Base-by-base conservation (phyloP, 164 flowering plant genomes). In the Pachysandra terminalis region DNA sequence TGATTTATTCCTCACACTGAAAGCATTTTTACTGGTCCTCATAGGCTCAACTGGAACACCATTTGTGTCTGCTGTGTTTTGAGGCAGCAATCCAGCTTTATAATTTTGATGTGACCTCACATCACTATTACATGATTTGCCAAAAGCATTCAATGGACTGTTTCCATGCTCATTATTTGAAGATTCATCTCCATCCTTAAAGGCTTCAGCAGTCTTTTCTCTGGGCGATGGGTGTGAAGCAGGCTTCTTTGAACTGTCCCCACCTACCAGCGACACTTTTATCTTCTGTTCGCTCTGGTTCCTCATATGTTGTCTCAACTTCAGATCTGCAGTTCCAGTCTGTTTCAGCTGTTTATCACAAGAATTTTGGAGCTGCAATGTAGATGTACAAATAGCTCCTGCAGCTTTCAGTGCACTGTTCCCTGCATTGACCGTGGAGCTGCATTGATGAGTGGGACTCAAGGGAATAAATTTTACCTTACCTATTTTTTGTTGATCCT, bases 1-100 rank as follows among this genome's bases (percentile, higher is more conserved):
- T 27, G 64, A 54, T 19, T 53, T 35, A 48, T 67, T 73, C 67
- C 66, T 77, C 24, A 68, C 61, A 59, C 35, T 69, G 9, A 71
- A 63, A 61, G 62, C 51, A 25, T 64, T 72, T 21, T 54, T 63
- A 15, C 24, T 23, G 5, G 28, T 28, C 37, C 52, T 48, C 56
- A 55, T 19, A 21, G 22, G 45, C 28, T 59, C 66, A 57, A 27
- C 65, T 25, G 35, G 25, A n/a, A 49, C 17, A 3, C 21, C 51
- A 56, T 71, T 68, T 40, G 45, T 59, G 40, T 9, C 22, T 8
- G 40, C 61, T 19, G 24, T 56, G 3, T 28, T 64, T 51, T 71
- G 58, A 25, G 24, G 68, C 37, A 37, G 49, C 14, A 45, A 45
- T 15, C 6, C 51, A 67, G 65, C 55, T 40, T 12, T 13, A 68